These are phyloP conservation scores for Choiromyces venosus DNA, from an alignment of 495 filamentous ascomycete species.

Conservation along the genomic window DNA sequence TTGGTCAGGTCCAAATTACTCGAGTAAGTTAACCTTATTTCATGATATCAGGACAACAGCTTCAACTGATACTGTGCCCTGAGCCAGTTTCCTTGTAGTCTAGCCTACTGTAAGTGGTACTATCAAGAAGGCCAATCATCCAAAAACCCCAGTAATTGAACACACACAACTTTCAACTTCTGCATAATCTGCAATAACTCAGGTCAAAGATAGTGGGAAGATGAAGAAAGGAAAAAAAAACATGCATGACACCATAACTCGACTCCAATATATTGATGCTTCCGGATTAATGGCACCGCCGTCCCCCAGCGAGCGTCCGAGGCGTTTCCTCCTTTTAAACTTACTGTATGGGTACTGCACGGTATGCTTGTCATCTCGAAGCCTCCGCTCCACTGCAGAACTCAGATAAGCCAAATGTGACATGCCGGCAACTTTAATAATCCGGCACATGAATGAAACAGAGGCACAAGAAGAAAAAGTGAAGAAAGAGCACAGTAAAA, in stretches of 20 bases:
- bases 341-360: not conserved
- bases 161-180: not conserved
- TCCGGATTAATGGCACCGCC: not conserved
- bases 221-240: not conserved
- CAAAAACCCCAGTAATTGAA: not conserved
- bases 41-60: not conserved
- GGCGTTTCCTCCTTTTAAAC: not conserved
- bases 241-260: not conserved
- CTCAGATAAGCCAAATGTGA: not conserved
- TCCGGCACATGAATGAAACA: not conserved
- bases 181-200: not conserved
- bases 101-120: no score
- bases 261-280: not conserved
- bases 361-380: not conserved
- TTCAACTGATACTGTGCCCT: not conserved
- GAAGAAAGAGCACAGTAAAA: not conserved
- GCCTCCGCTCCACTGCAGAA: not conserved
- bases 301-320: not conserved
- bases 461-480: not conserved
- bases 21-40: not conserved
- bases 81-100: not conserved
- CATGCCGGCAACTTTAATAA: not conserved
- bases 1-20: not conserved
- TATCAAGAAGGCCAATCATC: not conserved
- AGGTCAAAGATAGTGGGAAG: not conserved